Conservation (phyloP, 2,329 filamentous ascomycete species). For the Diaporthe aspalathi region DNA sequence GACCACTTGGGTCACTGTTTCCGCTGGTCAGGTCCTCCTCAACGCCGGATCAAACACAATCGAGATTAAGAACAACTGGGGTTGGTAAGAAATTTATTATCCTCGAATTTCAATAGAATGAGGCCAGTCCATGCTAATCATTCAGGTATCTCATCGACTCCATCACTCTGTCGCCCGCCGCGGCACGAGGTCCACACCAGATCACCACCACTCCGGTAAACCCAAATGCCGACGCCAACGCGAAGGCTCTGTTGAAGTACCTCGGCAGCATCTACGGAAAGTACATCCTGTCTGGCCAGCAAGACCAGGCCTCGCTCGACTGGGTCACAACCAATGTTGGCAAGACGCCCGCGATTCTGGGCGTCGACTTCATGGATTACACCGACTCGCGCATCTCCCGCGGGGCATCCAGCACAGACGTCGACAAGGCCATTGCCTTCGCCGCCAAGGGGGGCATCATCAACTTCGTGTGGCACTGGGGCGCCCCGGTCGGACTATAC, state of each 20-base stretch:
- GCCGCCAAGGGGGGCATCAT: slow-evolving; percentile 57
- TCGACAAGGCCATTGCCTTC: slow-evolving; percentile 60
- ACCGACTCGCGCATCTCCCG: slow-evolving; percentile 57
- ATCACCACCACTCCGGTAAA: slow-evolving; percentile 45
- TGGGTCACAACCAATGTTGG: slow-evolving; percentile 58
- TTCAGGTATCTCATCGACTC: slow-evolving; percentile 47
- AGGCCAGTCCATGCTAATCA: neutral
- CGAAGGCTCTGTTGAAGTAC: slow-evolving; percentile 54
- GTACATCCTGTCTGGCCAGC: slow-evolving; percentile 60
- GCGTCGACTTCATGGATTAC: slow-evolving; percentile 62
- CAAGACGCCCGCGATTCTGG: slow-evolving; percentile 59
- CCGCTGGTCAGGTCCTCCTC: slow-evolving; percentile 7
- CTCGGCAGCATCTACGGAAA: slow-evolving; percentile 45
- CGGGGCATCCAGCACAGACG: slow-evolving; percentile 54
- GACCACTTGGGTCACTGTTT: slow-evolving; percentile 8
- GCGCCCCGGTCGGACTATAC: slow-evolving; percentile 58
- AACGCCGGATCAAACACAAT: slow-evolving; percentile 10
- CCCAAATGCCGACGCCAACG: slow-evolving; percentile 50
- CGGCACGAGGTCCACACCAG: neutral
- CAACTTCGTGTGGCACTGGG: slow-evolving; percentile 62
- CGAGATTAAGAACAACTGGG: slow-evolving; percentile 21
- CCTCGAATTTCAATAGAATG: rapidly evolving
- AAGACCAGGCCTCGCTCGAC: slow-evolving; percentile 55
- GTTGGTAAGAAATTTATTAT: neutral
- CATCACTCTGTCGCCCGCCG: slow-evolving; percentile 48